phyloP scores from a whole-genome alignment of 768 basidiomycete species.

The Phanerochaete sordida region DNA sequence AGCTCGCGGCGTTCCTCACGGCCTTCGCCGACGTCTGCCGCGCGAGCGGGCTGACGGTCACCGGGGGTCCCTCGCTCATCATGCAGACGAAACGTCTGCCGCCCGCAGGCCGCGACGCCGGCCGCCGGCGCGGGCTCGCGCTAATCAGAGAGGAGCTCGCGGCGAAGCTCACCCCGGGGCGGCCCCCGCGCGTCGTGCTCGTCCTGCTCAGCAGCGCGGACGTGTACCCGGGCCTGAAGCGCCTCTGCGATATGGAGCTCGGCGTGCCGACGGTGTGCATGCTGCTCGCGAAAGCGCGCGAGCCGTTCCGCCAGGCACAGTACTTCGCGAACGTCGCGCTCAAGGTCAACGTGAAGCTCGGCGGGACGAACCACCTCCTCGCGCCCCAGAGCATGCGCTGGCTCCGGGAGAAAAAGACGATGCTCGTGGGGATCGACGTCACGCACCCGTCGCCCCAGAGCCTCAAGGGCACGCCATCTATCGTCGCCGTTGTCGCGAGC shows the following conservation, averaged over 20 bases:
- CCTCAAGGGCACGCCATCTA: conserved; percentile 69
- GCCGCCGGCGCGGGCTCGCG: conserved; percentile 41
- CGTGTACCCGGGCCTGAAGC: conserved; percentile 82
- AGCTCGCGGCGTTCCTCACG: conserved; percentile 40
- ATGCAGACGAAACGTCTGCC: conserved; percentile 29
- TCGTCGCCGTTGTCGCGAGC: conserved; percentile 81
- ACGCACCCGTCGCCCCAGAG: conserved; percentile 75
- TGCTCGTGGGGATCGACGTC: conserved; percentile 85
- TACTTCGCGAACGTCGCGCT: conserved; percentile 81
- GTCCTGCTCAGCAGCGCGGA: conserved; percentile 67
- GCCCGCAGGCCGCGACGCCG: conserved; percentile 33
- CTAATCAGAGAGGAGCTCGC: conserved; percentile 32
- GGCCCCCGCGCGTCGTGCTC: conserved; percentile 61
- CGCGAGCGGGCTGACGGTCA: conserved; percentile 55
- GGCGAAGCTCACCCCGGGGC: conserved; percentile 9
- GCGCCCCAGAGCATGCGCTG: conserved; percentile 55
- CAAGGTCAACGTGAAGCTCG: conserved; percentile 81
- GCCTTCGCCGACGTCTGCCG: conserved; percentile 55
- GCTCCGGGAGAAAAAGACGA: conserved; percentile 65
- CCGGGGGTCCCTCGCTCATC: conserved; percentile 32
- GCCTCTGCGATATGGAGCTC: conserved; percentile 67
- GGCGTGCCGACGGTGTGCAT: conserved; percentile 77
- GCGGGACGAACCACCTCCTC: conserved; percentile 73
- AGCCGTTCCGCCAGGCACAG: conserved; percentile 62
- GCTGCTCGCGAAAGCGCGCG: conserved; percentile 55